phyloP scores from a whole-genome alignment of 1,139 yeast genomes.

The Suhomyces atakaporum region DNA sequence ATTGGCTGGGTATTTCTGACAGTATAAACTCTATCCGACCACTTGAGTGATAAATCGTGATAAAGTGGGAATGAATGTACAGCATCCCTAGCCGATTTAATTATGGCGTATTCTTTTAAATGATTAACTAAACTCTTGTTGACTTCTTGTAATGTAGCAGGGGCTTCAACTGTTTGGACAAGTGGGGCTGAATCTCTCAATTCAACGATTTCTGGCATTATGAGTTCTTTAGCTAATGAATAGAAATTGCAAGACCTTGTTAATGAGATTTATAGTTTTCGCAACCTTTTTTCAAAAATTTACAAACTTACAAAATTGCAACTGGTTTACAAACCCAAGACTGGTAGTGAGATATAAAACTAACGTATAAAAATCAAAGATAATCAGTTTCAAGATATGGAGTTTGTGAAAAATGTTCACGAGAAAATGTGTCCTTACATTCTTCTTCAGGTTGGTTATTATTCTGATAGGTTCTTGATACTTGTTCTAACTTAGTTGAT shows the following conservation, averaged over 20 bases:
- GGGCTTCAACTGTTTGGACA: background rate
- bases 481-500: too few species aligned
- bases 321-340: too few species aligned
- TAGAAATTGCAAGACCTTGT: background rate
- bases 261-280: background rate
- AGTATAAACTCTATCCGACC: slow-evolving; percentile 13
- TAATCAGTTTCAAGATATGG: background rate
- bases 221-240: background rate
- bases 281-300: too few species aligned
- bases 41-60: slow-evolving; percentile 18
- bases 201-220: background rate
- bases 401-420: background rate
- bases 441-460: too few species aligned
- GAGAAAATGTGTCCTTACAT: background rate
- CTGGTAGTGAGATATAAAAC: too few species aligned
- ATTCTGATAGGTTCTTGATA: too few species aligned
- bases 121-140: slow-evolving; percentile 15
- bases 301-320: too few species aligned
- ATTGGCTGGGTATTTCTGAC: slow-evolving; percentile 29
- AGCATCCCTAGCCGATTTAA: slow-evolving; percentile 21
- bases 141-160: background rate
- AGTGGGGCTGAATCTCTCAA: background rate
- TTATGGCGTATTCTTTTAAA: slow-evolving; percentile 28
- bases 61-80: slow-evolving; percentile 25
- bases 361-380: too few species aligned